Base-by-base conservation (phyloP, 2,329 filamentous ascomycete genomes). In the Daldinia sp. region DNA sequence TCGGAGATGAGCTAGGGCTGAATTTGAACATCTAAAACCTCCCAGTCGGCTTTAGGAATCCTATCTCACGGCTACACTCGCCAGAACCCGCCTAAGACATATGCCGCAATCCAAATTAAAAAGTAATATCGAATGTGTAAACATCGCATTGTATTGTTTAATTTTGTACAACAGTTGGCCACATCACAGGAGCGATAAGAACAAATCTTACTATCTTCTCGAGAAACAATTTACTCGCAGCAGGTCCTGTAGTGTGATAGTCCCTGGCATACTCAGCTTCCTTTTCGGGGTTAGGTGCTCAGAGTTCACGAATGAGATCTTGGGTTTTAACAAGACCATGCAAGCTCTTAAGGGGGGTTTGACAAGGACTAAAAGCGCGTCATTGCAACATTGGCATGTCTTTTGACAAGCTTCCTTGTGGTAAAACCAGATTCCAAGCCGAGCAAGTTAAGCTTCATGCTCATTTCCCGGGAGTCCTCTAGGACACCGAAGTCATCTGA, bases 241-340 rank as follows among this genome's bases (percentile, higher is more conserved):
- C 61, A 67, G 61, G 59, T 65, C 55, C 57, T 63, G 56, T 53
- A 64, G 65, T 63, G 65, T 66, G 59, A 63, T 69, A 58, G 60
- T 61, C 67, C 71, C 71, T 71, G 69, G 64, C 70, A 68, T 72
- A 37, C 7, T 66, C 67, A 73, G 67, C 71, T 73, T 69, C 72
- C 72, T 68, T 17, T 70, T 73, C 65, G 19, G 69, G 71, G 61
- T 67, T 71, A 70, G 71, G 60, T 58, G 57, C 29, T 17, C 27
- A 3, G 10, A 47, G 13, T 29, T 61, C 21, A 32, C 71, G 62
- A 73, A 73, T 72, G 27, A 57, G 63, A 65, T 48, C 45, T 45
- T 50, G 43, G n/a, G 37, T 37, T 51, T 51, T 34, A 58, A 57
- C 64, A 53, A 32, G 39, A 15, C 62, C 55, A 57, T 67, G 57